Conservation (phyloP, 805 yeast genomes). For the Cyberlindnera samutprakarnensis region DNA sequence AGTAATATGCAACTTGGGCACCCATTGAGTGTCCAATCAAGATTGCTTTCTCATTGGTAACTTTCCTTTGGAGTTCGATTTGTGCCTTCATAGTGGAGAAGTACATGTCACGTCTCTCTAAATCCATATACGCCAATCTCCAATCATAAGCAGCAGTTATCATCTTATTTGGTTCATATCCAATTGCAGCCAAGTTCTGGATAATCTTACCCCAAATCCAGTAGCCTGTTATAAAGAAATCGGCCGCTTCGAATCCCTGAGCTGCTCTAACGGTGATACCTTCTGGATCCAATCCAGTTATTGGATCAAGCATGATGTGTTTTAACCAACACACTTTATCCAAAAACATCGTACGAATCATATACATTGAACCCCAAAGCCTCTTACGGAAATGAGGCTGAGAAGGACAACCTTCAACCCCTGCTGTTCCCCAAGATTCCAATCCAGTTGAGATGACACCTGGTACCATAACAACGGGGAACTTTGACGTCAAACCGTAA, state of each 20-base stretch:
- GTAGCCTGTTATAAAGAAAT: constrained; percentile 92
- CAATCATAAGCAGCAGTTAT: constrained; percentile 90
- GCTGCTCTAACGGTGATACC: constrained; percentile 79
- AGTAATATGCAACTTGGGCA: constrained; percentile 78
- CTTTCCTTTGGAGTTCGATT: constrained; percentile 52
- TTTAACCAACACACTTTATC: constrained; percentile 93
- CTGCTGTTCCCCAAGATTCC: constrained; percentile 85
- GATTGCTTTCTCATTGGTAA: constrained; percentile 61
- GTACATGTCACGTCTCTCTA: constrained; percentile 82
- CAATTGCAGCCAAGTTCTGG: constrained; percentile 91
- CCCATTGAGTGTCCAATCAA: constrained; percentile 96
- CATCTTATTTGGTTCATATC: constrained; percentile 91
- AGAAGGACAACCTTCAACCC: constrained; percentile 74
- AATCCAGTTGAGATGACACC: constrained; percentile 95
- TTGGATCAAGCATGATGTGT: constrained; percentile 82
- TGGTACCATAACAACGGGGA: constrained; percentile 89
- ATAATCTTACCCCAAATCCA: constrained; percentile 98
- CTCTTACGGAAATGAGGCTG: constrained; percentile 82
- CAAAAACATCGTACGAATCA: constrained; percentile 85
- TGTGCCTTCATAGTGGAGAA: constrained; percentile 68
- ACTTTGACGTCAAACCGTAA: constrained; percentile 45
- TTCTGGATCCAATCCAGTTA: constrained; percentile 90
- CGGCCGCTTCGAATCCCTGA: constrained; percentile 95
- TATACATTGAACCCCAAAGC: constrained; percentile 95
- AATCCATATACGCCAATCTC: constrained; percentile 85